Percentiles rank a stretch among this genome's conserved stretches.
phyloP scores from a whole-genome alignment of 108 stramenopile species.

The Aurantiochytrium sp. region DNA sequence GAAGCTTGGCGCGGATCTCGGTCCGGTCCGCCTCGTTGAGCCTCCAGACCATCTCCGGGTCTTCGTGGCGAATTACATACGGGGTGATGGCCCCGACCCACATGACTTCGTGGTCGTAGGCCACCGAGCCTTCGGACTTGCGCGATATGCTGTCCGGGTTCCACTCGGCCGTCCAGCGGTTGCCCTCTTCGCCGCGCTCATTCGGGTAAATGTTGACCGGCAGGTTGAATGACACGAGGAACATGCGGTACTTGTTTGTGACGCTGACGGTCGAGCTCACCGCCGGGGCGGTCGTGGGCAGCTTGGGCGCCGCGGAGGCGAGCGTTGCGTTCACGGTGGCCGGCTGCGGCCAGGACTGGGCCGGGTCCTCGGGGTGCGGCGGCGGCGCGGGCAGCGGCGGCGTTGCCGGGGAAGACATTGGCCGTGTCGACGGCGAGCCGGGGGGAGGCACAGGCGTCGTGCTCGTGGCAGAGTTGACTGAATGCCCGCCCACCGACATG shows the following conservation, averaged over 20 bases:
- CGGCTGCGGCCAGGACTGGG: not conserved
- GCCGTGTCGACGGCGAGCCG: not conserved
- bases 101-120: constrained; percentile 29
- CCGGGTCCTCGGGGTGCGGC: not conserved
- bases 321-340: not conserved
- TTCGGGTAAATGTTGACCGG: not conserved
- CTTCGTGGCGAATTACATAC: not conserved
- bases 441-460: not conserved
- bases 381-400: not conserved
- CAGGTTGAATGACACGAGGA: not conserved
- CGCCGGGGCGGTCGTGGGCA: not conserved
- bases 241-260: not conserved
- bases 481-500: not conserved
- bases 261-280: not conserved
- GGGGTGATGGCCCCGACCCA: constrained; percentile 27
- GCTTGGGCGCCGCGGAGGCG: not conserved
- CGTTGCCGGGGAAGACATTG: not conserved
- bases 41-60: constrained; percentile 28
- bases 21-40: constrained; percentile 68
- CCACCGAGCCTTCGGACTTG: constrained; percentile 16
- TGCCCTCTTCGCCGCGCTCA: not conserved
- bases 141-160: constrained; percentile 26
- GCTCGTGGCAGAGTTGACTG: not conserved
- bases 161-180: constrained; percentile 16
- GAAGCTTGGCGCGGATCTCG: constrained; percentile 64